A percentile compares a stretch with the other conserved stretches of the same genome.
These are phyloP conservation scores for Citrus sp. DNA, from an alignment of 345 rosid species.

Conservation along the genomic window DNA sequence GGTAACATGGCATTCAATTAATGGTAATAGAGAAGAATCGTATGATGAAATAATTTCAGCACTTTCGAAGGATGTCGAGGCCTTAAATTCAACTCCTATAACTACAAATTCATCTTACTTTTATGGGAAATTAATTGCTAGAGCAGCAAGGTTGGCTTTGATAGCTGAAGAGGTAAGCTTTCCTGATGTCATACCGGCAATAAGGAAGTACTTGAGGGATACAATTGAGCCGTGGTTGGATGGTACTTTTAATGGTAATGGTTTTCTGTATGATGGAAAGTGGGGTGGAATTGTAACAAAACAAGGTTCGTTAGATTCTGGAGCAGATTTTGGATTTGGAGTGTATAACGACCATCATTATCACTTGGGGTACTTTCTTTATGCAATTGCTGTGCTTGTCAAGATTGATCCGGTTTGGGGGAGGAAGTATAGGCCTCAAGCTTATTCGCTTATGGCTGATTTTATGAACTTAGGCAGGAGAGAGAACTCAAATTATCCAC, in stretches of 20 bases:
- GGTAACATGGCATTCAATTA: slow-evolving; percentile 84
- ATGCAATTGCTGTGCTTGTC: slow-evolving; percentile 79
- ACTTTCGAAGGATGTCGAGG: slow-evolving; percentile 62
- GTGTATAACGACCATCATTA: slow-evolving; percentile 77
- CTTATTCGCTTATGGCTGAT: slow-evolving; percentile 79
- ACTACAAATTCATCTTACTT: slow-evolving; percentile 65
- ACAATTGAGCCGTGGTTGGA: slow-evolving; percentile 86
- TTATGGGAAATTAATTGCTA: slow-evolving; percentile 75
- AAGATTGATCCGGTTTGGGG: slow-evolving; percentile 91
- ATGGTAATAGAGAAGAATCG: slow-evolving; percentile 52
- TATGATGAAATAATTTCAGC: slow-evolving; percentile 59
- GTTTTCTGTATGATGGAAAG: slow-evolving; percentile 69
- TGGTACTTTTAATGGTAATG: slow-evolving; percentile 69
- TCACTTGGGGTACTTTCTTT: slow-evolving; percentile 87
- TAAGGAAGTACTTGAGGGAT: slow-evolving; percentile 64
- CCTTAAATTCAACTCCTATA: slow-evolving; percentile 43
- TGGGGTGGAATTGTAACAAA: slow-evolving; percentile 90
- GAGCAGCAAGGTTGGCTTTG: slow-evolving; percentile 87
- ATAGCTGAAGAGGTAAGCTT: slow-evolving; percentile 77
- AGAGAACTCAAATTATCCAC: slow-evolving; percentile 53
- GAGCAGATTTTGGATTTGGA: slow-evolving; percentile 89
- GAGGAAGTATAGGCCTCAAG: slow-evolving; percentile 70
- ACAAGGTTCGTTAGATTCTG: slow-evolving; percentile 58
- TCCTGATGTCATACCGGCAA: slow-evolving; percentile 60
- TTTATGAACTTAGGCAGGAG: slow-evolving; percentile 64